phyloP scores from a whole-genome alignment of 345 rosid species.

The Pugionium dolabratum region DNA sequence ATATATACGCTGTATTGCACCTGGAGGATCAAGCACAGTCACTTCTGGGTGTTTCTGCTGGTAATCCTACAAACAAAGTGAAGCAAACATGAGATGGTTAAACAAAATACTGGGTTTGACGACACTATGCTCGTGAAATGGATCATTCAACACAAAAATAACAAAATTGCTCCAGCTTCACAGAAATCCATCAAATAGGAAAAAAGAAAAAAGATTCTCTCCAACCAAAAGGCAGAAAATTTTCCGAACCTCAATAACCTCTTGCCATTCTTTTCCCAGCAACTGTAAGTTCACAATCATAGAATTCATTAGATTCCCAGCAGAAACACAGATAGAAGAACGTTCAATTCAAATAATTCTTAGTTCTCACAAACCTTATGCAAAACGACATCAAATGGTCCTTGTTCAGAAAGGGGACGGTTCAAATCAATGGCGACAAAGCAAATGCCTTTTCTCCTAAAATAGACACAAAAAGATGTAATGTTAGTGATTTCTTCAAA shows the following conservation, averaged over 20 bases:
- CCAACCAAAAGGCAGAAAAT: not conserved
- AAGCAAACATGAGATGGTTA: constrained; percentile 34
- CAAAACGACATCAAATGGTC: constrained; percentile 86
- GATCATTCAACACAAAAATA: constrained; percentile 11
- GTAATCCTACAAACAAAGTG: constrained; percentile 60
- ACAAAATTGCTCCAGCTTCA: not conserved
- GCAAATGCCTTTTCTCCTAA: constrained; percentile 78
- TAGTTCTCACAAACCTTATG: constrained; percentile 58
- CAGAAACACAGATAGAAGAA: constrained; percentile 3
- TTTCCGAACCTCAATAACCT: constrained; percentile 70
- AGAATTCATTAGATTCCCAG: constrained; percentile 40
- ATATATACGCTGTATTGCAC: constrained; percentile 63
- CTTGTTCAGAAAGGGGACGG: constrained; percentile 78
- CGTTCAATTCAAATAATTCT: constrained; percentile 14
- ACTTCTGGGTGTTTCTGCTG: constrained; percentile 73
- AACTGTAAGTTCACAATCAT: constrained; percentile 53
- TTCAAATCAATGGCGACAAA: constrained; percentile 72
- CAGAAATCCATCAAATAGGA: not conserved
- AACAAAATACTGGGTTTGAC: not conserved
- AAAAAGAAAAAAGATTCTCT: not conserved
- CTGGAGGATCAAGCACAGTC: constrained; percentile 81
- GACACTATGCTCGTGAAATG: constrained; percentile 4
- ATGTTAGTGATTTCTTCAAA: constrained; percentile 20
- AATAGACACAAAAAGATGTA: constrained; percentile 30
- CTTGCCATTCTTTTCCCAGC: constrained; percentile 76